Conservation (phyloP, 2,329 filamentous ascomycete species). For the Aspergillus sclerotialis region DNA sequence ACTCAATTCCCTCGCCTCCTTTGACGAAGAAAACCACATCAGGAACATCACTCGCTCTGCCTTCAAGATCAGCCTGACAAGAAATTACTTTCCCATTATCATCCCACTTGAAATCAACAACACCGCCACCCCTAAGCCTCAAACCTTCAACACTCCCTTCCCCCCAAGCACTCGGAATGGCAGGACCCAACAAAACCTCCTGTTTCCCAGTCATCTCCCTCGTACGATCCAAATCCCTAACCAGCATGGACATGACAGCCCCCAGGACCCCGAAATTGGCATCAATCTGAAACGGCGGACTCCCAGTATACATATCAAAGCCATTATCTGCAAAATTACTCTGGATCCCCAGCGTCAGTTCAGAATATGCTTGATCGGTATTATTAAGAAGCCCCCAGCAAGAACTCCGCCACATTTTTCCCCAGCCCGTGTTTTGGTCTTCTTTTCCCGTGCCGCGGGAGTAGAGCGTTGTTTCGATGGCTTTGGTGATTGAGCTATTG, state of each 20-base stretch:
- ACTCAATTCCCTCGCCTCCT: neutral
- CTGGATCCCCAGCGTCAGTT: constrained; percentile 43
- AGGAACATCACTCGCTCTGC: neutral
- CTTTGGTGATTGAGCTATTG: constrained; percentile 39
- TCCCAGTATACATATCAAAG: constrained; percentile 45
- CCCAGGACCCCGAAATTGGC: constrained; percentile 51
- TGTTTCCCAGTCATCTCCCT: constrained; percentile 3
- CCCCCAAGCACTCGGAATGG: constrained; percentile 8
- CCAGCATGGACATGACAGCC: constrained; percentile 45
- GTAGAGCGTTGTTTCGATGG: constrained; percentile 41
- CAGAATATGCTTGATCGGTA: constrained; percentile 42
- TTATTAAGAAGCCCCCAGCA: constrained; percentile 52
- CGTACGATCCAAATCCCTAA: constrained; percentile 38
- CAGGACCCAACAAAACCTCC: constrained; percentile 7
- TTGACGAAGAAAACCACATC: neutral
- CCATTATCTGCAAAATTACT: constrained; percentile 47
- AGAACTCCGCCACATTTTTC: constrained; percentile 51
- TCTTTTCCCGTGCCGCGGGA: constrained; percentile 40
- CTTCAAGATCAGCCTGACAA: neutral
- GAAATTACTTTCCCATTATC: neutral
- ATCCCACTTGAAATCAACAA: constrained; percentile 8
- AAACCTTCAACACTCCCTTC: constrained; percentile 5
- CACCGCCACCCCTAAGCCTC: constrained; percentile 6
- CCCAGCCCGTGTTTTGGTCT: constrained; percentile 52
- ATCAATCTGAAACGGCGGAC: constrained; percentile 52